Evolutionary conservation across 768 basidiomycete genomes (phyloP), one percentile per base, ranked within the genome.

Genomic region (Tephrocybe rancida): DNA sequence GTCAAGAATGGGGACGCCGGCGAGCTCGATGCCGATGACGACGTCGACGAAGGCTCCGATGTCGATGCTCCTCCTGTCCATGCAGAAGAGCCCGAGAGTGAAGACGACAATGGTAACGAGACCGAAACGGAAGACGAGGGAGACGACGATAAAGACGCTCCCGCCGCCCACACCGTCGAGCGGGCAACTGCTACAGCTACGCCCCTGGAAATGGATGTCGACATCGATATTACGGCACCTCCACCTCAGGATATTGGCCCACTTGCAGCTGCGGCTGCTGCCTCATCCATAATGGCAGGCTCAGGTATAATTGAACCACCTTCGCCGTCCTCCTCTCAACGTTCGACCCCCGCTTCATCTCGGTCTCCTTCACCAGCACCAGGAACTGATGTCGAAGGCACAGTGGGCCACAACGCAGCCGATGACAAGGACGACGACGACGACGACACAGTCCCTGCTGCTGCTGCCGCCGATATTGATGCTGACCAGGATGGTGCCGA

Each of bases 221-320:
- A 70, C 30, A 59, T 70, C 39, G 75, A 77, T 49, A 60, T 64
- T 9, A 70, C 67, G 14, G 61, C 64, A 34, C 64, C 70, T 41
- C 51, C 63, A 34, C 45, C 63, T 9, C 54, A 65, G 53, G 61
- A 64, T 49, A 63, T 67, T 7, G 68, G 61, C 0, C 68, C 68
- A 37, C 62, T 70, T 30, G 62, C 68, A 32, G 69, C 72, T 0
- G 71, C 73, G 4, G 76, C 72, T 0, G 73, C 77, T 5, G 70
- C 74, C 3, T 74, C 76, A n/a, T 78, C 79, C 11, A 80, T 78
- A 32, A 79, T 79, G 76, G 75, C 78, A 6, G 76, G 75, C 19
- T 70, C 77, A 1, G 59, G 68, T 10, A 65, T 76, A 43, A 56
- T 76, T 14, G 69, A 68, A 10, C 69, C 74, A 2, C 67, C 72